A percentile compares a stretch with the other conserved stretches of the same genome.
Evolutionary conservation across 164 flowering plant species (phyloP).

Genomic region (Amborella trichopoda): DNA sequence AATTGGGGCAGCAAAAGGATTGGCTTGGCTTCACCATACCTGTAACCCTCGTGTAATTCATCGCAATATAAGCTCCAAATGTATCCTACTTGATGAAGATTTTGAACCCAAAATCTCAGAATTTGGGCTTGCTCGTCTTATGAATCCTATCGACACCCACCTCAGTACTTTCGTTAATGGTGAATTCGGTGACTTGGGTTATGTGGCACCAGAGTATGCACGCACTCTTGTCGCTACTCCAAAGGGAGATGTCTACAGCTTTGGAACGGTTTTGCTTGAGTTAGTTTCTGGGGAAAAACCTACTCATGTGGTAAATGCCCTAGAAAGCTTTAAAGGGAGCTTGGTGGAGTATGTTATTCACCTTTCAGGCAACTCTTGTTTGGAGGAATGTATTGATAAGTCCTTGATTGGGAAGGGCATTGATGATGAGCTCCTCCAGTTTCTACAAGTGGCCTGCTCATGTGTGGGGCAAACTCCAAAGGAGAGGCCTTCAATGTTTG

Average conservation of each 20-base stretch:
- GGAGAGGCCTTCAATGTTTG: slow-evolving; percentile 15
- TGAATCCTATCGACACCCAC: slow-evolving; percentile 12
- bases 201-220: slow-evolving; percentile 17
- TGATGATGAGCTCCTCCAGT: slow-evolving; percentile 12
- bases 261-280: slow-evolving; percentile 16
- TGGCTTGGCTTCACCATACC: slow-evolving; percentile 19
- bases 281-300: slow-evolving; percentile 13
- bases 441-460: slow-evolving; percentile 12
- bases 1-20: slow-evolving; percentile 14
- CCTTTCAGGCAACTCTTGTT: slow-evolving; percentile 7
- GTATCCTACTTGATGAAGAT: slow-evolving; percentile 15
- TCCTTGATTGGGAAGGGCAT: slow-evolving; percentile 10
- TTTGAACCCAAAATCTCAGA: slow-evolving; percentile 15
- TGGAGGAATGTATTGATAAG: slow-evolving; percentile 13
- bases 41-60: slow-evolving; percentile 15
- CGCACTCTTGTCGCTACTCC: slow-evolving; percentile 16
- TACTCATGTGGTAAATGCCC: slow-evolving; percentile 11
- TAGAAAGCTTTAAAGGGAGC: slow-evolving; percentile 13
- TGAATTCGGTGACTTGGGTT: slow-evolving; percentile 15
- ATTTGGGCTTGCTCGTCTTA: slow-evolving; percentile 15
- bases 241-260: slow-evolving; percentile 18
- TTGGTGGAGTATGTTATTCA: slow-evolving; percentile 11
- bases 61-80: slow-evolving; percentile 14
- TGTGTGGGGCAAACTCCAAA: slow-evolving; percentile 13
- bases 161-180: slow-evolving; percentile 13